Evolutionary conservation across 345 rosid species (phyloP).

Genomic region (Populus davidiana): DNA sequence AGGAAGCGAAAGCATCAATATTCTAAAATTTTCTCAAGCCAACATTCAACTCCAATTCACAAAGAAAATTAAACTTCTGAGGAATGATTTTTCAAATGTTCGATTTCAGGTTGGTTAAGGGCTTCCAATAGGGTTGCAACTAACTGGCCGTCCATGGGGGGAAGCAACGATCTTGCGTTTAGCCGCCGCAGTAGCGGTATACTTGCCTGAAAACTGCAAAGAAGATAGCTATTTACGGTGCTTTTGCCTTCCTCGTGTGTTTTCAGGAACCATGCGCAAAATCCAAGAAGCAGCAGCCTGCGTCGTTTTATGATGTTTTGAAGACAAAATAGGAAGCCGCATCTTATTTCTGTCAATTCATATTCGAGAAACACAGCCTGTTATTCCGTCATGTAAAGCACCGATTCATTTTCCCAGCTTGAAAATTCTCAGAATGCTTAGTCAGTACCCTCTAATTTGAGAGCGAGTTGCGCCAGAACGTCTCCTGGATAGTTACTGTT

Average conservation of each 20-base stretch:
- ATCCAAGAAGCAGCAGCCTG: conserved; percentile 65
- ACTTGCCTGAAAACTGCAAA: background rate
- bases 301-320: conserved; percentile 50
- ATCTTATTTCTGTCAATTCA: background rate
- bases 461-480: too few relatives aligned
- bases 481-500: too few relatives aligned
- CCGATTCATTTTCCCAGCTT: background rate
- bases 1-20: background rate
- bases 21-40: too few relatives aligned
- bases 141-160: conserved; percentile 80
- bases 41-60: too few relatives aligned
- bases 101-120: conserved; percentile 69
- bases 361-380: too few relatives aligned
- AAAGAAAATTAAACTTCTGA: too few relatives aligned
- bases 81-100: background rate
- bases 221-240: background rate
- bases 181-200: conserved; percentile 68
- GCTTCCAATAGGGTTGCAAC: conserved; percentile 77
- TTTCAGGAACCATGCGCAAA: conserved; percentile 53
- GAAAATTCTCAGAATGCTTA: too few relatives aligned
- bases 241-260: background rate
- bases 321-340: conserved; percentile 18
- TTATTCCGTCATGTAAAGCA: background rate
- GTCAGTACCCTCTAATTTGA: too few relatives aligned
- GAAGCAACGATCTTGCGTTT: conserved; percentile 70